phyloP scores from a whole-genome alignment of 2,329 filamentous ascomycete species.

The Cryoendolithus antarcticus region DNA sequence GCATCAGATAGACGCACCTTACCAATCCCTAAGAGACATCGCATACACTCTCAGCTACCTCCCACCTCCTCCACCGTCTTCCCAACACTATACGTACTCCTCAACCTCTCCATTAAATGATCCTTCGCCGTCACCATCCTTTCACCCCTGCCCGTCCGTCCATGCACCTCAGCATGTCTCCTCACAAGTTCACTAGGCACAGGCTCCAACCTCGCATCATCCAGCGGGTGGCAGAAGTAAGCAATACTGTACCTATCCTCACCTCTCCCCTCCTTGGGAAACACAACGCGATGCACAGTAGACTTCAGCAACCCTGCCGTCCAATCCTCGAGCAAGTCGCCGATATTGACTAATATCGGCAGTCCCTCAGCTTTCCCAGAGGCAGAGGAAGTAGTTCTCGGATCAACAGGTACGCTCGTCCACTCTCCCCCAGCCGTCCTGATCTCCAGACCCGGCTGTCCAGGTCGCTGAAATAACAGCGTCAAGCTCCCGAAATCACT shows the following conservation, averaged over 20 bases:
- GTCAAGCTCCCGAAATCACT: constrained; percentile 68
- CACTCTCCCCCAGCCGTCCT: constrained; percentile 40
- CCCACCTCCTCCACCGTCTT: not conserved
- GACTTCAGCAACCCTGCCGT: constrained; percentile 77
- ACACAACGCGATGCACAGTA: constrained; percentile 81
- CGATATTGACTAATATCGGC: constrained; percentile 63
- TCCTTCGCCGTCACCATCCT: constrained; percentile 44
- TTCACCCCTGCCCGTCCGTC: constrained; percentile 17
- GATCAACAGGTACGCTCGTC: constrained; percentile 33
- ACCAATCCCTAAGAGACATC: too few relatives aligned
- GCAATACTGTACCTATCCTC: constrained; percentile 46
- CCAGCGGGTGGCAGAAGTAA: constrained; percentile 52
- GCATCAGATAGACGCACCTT: too few relatives aligned
- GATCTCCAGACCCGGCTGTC: constrained; percentile 80
- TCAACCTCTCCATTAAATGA: constrained; percentile 45
- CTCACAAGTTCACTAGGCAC: constrained; percentile 43
- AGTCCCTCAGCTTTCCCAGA: constrained; percentile 3
- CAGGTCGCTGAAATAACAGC: constrained; percentile 69
- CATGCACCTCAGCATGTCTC: constrained; percentile 20
- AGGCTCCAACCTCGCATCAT: constrained; percentile 40
- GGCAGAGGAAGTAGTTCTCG: constrained; percentile 6
- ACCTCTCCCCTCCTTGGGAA: constrained; percentile 35
- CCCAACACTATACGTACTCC: constrained; percentile 43
- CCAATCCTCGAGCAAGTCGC: constrained; percentile 69
- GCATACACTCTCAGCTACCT: too few relatives aligned